phyloP scores from a whole-genome alignment of 192 early-diverging fungal genomes.

The Funneliformis mosseae region DNA sequence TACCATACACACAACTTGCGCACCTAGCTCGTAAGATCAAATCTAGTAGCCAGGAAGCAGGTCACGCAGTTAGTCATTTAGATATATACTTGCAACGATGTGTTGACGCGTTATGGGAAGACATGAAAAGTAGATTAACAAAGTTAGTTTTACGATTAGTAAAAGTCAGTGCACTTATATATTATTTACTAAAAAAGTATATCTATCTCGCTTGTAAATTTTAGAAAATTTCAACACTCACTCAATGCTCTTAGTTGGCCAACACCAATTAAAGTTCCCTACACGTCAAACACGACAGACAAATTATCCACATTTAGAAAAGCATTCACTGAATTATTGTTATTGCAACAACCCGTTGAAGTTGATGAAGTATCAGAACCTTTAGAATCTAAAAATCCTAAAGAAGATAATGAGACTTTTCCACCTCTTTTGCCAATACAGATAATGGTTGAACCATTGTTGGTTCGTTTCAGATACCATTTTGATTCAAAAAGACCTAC shows the following conservation, averaged over 20 bases:
- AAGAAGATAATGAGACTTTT: conserved; percentile 31
- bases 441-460: conserved; percentile 61
- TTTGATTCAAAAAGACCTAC: conserved; percentile 72
- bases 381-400: conserved; percentile 13
- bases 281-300: conserved; percentile 11
- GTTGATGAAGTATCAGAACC: conserved; percentile 22
- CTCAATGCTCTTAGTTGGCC: conserved; percentile 49
- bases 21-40: conserved; percentile 39
- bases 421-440: conserved; percentile 53
- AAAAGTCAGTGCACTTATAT: too few species aligned
- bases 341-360: conserved; percentile 43
- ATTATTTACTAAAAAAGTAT: not conserved
- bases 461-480: conserved; percentile 70
- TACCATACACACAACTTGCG: conserved; percentile 46
- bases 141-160: conserved; percentile 41
- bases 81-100: conserved; percentile 40
- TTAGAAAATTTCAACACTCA: conserved; percentile 46
- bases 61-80: conserved; percentile 36
- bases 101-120: conserved; percentile 45
- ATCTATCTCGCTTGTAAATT: not conserved
- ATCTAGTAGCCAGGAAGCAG: conserved; percentile 23
- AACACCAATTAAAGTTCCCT: conserved; percentile 38
- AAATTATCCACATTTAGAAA: conserved; percentile 38
- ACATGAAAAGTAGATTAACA: conserved; percentile 47
- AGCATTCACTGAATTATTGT: conserved; percentile 41